Conservation (phyloP, 1,284 basidiomycete species). For the Xanthoconium separans region DNA sequence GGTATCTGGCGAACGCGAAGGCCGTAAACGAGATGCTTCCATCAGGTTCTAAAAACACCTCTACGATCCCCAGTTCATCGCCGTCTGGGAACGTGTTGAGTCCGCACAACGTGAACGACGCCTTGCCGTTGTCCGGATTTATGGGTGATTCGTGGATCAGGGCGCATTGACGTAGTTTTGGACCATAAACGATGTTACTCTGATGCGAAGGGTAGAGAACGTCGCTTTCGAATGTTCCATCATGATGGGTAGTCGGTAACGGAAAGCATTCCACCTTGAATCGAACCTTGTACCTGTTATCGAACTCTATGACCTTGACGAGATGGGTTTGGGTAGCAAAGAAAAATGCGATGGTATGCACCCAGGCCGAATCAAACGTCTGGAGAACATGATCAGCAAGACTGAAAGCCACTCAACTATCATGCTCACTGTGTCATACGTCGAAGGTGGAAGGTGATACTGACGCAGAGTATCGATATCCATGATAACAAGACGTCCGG, state of each 20-base stretch:
- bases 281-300: not conserved
- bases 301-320: not conserved
- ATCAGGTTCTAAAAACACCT: not conserved
- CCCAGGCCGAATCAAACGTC: not conserved
- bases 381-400: not conserved
- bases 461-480: not conserved
- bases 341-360: not conserved
- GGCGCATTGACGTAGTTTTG: not conserved
- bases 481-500: not conserved
- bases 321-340: not conserved
- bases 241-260: not conserved
- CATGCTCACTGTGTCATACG: not conserved
- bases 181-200: not conserved
- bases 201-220: not conserved
- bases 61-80: not conserved
- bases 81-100: not conserved
- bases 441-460: not conserved
- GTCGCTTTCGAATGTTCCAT: not conserved
- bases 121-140: not conserved
- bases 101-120: not conserved
- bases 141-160: not conserved
- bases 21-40: not conserved
- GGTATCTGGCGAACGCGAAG: not conserved
- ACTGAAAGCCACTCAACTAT: not conserved
- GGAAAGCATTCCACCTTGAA: slow-evolving; percentile 5